These are phyloP conservation scores for Pseudopithomyces maydicus DNA, from an alignment of 2,329 filamentous ascomycete species.

Conservation along the genomic window DNA sequence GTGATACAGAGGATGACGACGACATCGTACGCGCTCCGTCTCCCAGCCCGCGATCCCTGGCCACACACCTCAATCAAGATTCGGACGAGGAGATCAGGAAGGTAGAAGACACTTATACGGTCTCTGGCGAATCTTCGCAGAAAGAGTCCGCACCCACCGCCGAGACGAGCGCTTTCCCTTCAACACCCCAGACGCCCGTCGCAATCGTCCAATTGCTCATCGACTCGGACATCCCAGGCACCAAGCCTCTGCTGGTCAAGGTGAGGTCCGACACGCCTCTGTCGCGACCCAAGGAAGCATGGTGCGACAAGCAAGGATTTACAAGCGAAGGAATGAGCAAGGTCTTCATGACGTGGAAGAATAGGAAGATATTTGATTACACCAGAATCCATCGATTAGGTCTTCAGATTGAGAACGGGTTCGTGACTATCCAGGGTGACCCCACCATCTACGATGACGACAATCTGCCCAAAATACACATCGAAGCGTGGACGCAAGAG, in stretches of 20 bases:
- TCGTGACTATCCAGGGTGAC: conserved; percentile 42
- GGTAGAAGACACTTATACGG: conserved; percentile 32
- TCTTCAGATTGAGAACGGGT: conserved; percentile 56
- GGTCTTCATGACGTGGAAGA: conserved; percentile 81
- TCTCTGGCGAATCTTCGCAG: conserved; percentile 22
- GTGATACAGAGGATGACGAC: conserved; percentile 28
- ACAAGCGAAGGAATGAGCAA: conserved; percentile 54
- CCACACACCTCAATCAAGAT: conserved; percentile 7
- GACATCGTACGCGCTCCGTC: conserved; percentile 13
- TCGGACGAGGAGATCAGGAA: conserved; percentile 35
- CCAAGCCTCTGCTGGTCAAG: conserved; percentile 66
- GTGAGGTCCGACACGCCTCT: conserved; percentile 72
- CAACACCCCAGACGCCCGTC: conserved; percentile 16
- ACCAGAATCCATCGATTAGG: conserved; percentile 60
- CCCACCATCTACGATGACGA: conserved; percentile 60
- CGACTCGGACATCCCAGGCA: conserved; percentile 66
- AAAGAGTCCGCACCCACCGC: conserved; percentile 1
- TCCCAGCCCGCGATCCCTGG: conserved; percentile 8
- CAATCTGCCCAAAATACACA: conserved; percentile 61
- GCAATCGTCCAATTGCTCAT: conserved; percentile 68
- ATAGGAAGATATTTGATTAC: conserved; percentile 73
- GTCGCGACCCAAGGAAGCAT: conserved; percentile 69
- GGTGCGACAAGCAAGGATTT: conserved; percentile 68
- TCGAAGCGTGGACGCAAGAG: conserved; percentile 78
- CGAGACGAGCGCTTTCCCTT: conserved; percentile 8